These are phyloP conservation scores for Penicillium olsonii DNA, from an alignment of 2,329 filamentous ascomycete species.

Conservation along the genomic window DNA sequence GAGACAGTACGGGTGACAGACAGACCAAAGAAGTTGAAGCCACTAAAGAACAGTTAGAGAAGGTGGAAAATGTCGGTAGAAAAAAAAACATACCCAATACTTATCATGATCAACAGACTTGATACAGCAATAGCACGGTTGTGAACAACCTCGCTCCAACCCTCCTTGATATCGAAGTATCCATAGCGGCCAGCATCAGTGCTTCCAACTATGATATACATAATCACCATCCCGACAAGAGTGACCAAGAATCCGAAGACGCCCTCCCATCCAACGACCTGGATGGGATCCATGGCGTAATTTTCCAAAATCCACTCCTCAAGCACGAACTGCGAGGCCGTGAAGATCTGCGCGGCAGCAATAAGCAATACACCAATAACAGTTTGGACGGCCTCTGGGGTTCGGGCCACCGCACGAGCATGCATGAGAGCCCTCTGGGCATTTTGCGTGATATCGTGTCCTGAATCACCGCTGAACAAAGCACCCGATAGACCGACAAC, in stretches of 20 bases:
- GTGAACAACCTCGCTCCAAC: conserved; percentile 75
- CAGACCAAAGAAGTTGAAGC: conserved; percentile 98
- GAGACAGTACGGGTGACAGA: conserved; percentile 87
- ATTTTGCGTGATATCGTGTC: conserved; percentile 36
- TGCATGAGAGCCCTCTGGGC: conserved; percentile 47
- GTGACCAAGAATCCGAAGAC: conserved; percentile 86
- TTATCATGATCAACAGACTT: conserved; percentile 92
- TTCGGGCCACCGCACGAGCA: conserved; percentile 43
- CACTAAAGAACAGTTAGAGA: conserved; percentile 52
- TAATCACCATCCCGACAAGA: conserved; percentile 71
- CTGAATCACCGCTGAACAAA: conserved; percentile 65
- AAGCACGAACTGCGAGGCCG: conserved; percentile 90
- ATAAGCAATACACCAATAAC: conserved; percentile 86
- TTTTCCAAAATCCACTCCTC: conserved; percentile 90
- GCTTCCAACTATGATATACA: conserved; percentile 75
- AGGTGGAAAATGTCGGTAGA: conserved; percentile 1
- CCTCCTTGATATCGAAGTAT: conserved; percentile 88
- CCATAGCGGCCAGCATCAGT: conserved; percentile 74
- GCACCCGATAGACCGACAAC: conserved; percentile 87
- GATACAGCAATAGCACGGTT: conserved; percentile 72
- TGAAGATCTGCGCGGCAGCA: conserved; percentile 93
- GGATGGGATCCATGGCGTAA: conserved; percentile 79
- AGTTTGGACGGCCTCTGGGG: conserved; percentile 65
- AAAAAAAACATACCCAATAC: conserved; percentile 73
- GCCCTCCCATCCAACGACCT: conserved; percentile 95